Base-by-base conservation (phyloP, 2,329 filamentous ascomycete species). In the Colletotrichum sp. region DNA sequence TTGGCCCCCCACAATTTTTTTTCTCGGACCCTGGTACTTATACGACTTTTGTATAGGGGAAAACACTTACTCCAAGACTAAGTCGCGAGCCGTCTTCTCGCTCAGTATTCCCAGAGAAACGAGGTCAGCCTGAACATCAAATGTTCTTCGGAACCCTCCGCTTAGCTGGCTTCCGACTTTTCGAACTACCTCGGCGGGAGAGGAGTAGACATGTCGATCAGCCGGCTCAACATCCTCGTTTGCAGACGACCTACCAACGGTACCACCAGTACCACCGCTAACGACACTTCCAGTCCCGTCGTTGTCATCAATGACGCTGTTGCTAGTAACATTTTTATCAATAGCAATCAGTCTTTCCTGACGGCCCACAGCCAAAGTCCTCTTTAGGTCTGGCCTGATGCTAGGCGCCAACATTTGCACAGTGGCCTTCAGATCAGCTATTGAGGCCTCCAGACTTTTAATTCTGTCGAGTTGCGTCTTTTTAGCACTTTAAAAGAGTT, bases 161-260 rank as follows among this genome's bases (percentile, higher is more conserved):
- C 74, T 74, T 28, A 76, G 74, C 49, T 76, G 74, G 13, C 71
- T 74, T 6, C 74, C 74, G 24, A 76, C 71, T 55, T 76, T 76
- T 13, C 74, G 57, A 12, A 76, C 64, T 18, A 76, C 74, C 30
- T 76, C 74, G 13, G 74, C 74, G 6, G 70, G 74, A n/a, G 74
- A 76, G 12, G 66, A 69, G 21, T 74, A 76, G 24, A 76, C 74
- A 21, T 76, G 70, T 15, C 65, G 57, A 34, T 76, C 74, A 9
- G 70, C 74, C 32, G 74, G 74, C 16, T 76, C 74, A 18, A 76
- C 74, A 16, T 76, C 74, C 4, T 76, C 74, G 18, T 69, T 73
- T 16, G 12, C 49, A 7, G 44, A 30, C 21, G 36, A 55, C 21
- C 36, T 74, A 30, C 10, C 13, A 26, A 24, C 34, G 10, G 55